Base-by-base conservation (phyloP, 2,329 filamentous ascomycete genomes). In the Ophiostoma triangulosporum region DNA sequence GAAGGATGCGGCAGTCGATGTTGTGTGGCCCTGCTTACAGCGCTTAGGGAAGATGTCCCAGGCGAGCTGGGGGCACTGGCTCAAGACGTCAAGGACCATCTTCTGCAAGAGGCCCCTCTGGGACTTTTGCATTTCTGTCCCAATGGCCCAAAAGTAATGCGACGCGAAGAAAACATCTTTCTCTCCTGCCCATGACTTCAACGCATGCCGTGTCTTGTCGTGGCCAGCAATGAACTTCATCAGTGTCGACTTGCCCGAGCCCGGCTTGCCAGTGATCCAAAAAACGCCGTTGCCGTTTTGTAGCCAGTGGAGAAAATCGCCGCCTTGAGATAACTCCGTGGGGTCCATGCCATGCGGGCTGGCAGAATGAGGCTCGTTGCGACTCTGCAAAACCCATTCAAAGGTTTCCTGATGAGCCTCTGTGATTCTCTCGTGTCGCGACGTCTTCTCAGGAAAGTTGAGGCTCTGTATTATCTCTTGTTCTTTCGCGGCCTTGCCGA, bases 201-300 rank as follows among this genome's bases (percentile, higher is more conserved):
- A 14, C 7, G 29, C 36, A 6, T 14, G 4, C 22, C n/a, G 12
- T 4, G 50, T 52, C 29, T 45, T 38, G 15, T 27, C n/a, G n/a
- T 56, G 54, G 24, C n/a, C 22, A 9, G 36, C 46, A 1, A 54
- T 14, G 8, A 56, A 56, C 24, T 56, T 56, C 52, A 56, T 56
- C 5, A 56, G 49, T 3, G 55, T 56, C 3, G 51, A 54, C 31
- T 56, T 56, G 17, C 55, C 55, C 3, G 52, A 24, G 2, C 52
- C 55, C 2, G 55, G 20, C 24, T 54, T 54, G 12, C 55, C 55
- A 22, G 22, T 51, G 48, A 56, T 48, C 51, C 51, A 54, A 32
- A 54, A 56, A 3, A n/a, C 20, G 24, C 49, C 53, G 24, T 11
- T 22, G n/a, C 53, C 53, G 8, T 29, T 48, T 27, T 48, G 14